Evolutionary conservation across 345 rosid species (phyloP), one percentile per base, ranked within the genome.

Genomic region (Anacardium occidentale): DNA sequence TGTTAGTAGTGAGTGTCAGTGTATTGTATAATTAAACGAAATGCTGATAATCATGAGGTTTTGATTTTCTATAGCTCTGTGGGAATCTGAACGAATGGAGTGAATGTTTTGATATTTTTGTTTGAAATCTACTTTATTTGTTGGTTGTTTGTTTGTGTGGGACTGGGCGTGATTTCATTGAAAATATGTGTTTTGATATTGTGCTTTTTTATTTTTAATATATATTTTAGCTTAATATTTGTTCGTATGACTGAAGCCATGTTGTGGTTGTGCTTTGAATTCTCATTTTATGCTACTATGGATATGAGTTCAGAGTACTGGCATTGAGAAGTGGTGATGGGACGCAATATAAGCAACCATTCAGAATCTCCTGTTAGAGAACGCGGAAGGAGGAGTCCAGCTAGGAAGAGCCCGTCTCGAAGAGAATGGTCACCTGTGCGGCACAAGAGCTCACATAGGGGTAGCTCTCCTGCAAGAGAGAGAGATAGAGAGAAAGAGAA

Each of bases 361-460:
- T 77, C 86, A 5, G 76, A 63, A 45, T 90, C 91, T 71, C 86
- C 90, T 0, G 79, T 69, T 71, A 75, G 87, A 76, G 81, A 66
- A 57, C 80, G 64, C 60, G 75, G 79, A 47, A 56, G 32, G 63
- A 73, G 72, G 68, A 76, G 75, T 25, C 66, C 74, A n/a, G 56
- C 79, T 7, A 26, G 79, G 70, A 72, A 72, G 24, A 75, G 79
- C 64, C 61, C 74, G 5, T 66, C 73, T 48, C 72, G 73, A 48
- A 79, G 81, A 63, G 85, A 84, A 53, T 78, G 80, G 51, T 85
- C 89, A 15, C 86, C 91, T 18, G 71, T 75, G 24, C 77, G 76
- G 65, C 79, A 77, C 64, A 83, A 78, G 77, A 81, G 71, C 64
- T 78, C 86, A 8, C 80, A 61, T 44, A 72, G 85, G 69, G 86